phyloP scores from a whole-genome alignment of 1,284 basidiomycete species.

The Pseudozyma sp. region DNA sequence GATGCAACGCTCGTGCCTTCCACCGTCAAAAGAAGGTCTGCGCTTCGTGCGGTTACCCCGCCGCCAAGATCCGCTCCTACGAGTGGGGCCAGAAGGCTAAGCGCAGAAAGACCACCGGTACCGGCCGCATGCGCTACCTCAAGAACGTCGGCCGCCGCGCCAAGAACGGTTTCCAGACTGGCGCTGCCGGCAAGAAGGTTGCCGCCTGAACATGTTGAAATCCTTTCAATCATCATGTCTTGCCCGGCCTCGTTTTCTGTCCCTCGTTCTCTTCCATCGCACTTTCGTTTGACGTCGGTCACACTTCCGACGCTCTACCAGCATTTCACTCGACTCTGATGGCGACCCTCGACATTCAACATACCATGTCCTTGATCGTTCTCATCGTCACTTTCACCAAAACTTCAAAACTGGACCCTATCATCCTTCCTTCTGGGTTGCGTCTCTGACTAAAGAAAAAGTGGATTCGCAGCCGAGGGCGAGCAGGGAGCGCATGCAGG shows the following conservation, averaged over 20 bases:
- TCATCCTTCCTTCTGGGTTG: conserved; percentile 20
- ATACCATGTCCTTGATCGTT: not conserved
- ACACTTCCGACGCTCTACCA: conserved; percentile 17
- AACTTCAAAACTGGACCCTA: conserved; percentile 10
- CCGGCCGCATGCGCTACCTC: conserved; percentile 94
- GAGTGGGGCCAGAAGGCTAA: conserved; percentile 99
- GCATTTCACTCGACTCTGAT: conserved; percentile 13
- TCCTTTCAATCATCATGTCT: conserved; percentile 6
- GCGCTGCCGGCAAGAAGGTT: conserved; percentile 63
- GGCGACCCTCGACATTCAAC: conserved; percentile 4
- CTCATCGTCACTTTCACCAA: not conserved
- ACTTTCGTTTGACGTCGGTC: conserved; percentile 23
- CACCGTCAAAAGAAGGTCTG: conserved; percentile 98
- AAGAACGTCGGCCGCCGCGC: conserved; percentile 73
- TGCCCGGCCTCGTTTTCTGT: conserved; percentile 10
- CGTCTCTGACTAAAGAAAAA: conserved; percentile 6
- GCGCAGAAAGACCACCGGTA: conserved; percentile 97
- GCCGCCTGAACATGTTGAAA: conserved; percentile 52
- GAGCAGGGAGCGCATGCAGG: conserved; percentile 24
- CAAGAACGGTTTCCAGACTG: conserved; percentile 87
- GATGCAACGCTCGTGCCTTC: conserved; percentile 91
- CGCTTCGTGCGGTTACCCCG: conserved; percentile 94
- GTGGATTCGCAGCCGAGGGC: conserved; percentile 16
- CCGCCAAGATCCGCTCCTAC: conserved; percentile 93
- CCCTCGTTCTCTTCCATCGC: conserved; percentile 20